phyloP scores from a whole-genome alignment of 73 alveolate genomes.

The Paramecium biaurelia region DNA sequence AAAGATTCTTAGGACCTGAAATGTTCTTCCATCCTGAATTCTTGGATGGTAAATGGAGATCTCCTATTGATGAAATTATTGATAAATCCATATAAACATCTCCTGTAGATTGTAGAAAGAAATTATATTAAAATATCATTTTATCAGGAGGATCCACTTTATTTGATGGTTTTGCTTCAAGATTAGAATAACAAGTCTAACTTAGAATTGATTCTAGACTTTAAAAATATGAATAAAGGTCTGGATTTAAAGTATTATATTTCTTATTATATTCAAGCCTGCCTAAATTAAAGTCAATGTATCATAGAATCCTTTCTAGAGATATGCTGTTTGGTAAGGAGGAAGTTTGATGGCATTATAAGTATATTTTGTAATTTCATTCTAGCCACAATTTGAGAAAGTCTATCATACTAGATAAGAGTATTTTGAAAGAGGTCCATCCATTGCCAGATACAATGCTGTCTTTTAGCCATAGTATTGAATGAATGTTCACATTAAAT shows the following conservation, averaged over 20 bases:
- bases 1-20: conserved; percentile 93
- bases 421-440: conserved; percentile 93
- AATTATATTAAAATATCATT: conserved; percentile 87
- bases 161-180: conserved; percentile 89
- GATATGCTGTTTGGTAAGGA: conserved; percentile 97
- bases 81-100: conserved; percentile 90
- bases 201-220: conserved; percentile 82
- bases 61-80: conserved; percentile 85
- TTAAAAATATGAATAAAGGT: conserved; percentile 62
- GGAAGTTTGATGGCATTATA: conserved; percentile 83
- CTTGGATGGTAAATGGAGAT: conserved; percentile 85
- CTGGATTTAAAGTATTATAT: conserved; percentile 64
- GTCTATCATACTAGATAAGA: conserved; percentile 88
- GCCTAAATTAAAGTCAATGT: conserved; percentile 80
- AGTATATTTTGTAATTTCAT: not conserved
- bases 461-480: conserved; percentile 70
- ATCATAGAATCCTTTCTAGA: conserved; percentile 76
- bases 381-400: conserved; percentile 69
- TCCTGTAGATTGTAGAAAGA: conserved; percentile 95
- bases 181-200: conserved; percentile 82
- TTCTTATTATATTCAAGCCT: conserved; percentile 54
- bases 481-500: conserved; percentile 25
- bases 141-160: conserved; percentile 99
- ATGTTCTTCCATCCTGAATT: conserved; percentile 82
- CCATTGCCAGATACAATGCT: conserved; percentile 93